phyloP scores from a whole-genome alignment of 345 rosid genomes.

The Carallia brachiata region DNA sequence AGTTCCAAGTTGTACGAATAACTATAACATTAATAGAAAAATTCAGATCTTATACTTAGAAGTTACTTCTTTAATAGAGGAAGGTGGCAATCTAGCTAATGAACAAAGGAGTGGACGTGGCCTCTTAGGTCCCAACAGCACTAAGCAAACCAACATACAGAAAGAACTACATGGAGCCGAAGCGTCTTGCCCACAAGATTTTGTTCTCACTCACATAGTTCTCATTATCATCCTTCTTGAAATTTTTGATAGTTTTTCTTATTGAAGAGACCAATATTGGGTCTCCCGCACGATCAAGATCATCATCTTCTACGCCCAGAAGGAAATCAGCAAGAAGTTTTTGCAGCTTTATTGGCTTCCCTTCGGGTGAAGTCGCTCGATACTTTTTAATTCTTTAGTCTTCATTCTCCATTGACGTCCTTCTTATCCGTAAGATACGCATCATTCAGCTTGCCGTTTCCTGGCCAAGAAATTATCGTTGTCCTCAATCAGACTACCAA shows the following conservation, averaged over 20 bases:
- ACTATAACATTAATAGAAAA: no score
- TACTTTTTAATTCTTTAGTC: slow-evolving; percentile 58
- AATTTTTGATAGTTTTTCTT: slow-evolving; percentile 78
- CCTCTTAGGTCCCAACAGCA: no score
- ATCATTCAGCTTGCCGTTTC: slow-evolving; percentile 26
- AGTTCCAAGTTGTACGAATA: no score
- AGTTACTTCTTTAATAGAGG: no score
- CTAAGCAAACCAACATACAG: no score
- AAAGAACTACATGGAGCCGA: no score
- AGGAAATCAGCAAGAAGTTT: slow-evolving; percentile 78
- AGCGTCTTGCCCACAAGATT: slow-evolving; percentile 76
- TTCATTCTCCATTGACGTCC: slow-evolving; percentile 76
- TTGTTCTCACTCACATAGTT: slow-evolving; percentile 62
- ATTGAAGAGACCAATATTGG: slow-evolving; percentile 66
- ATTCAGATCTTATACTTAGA: no score
- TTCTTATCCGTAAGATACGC: slow-evolving; percentile 52
- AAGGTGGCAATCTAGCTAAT: no score
- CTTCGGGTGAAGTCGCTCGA: slow-evolving; percentile 58
- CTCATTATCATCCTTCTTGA: slow-evolving; percentile 52
- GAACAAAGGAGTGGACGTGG: no score
- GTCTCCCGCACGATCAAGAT: slow-evolving; percentile 83
- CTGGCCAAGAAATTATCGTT: slow-evolving; percentile 25
- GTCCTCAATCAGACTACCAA: slow-evolving; percentile 19
- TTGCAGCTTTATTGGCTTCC: slow-evolving; percentile 64
- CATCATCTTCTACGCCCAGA: slow-evolving; percentile 76